Conservation (phyloP, 2,329 filamentous ascomycete species). For the Aspergillus costaricaensis region DNA sequence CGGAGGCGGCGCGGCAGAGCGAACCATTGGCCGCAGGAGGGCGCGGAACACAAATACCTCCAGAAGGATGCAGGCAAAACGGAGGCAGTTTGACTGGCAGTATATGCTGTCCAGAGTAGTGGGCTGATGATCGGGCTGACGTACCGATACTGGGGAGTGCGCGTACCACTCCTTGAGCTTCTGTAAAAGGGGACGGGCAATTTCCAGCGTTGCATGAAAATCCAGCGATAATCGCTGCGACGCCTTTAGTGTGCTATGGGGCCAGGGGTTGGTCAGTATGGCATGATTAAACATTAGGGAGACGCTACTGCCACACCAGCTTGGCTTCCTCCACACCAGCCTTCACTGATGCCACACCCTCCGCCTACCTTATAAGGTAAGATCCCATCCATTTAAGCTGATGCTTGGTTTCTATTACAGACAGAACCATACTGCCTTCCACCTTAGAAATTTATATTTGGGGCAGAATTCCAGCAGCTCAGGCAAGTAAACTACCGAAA, state of each 20-base stretch:
- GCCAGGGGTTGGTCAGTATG: neutral
- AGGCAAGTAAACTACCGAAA: too few relatives aligned
- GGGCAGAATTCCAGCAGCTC: too few relatives aligned
- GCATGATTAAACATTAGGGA: neutral
- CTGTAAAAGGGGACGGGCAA: slow-evolving; percentile 30
- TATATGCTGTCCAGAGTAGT: neutral
- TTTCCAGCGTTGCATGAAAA: slow-evolving; percentile 32
- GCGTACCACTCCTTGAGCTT: slow-evolving; percentile 35
- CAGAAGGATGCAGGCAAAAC: slow-evolving; percentile 40
- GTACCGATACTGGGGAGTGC: neutral
- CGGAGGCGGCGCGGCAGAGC: slow-evolving; percentile 28
- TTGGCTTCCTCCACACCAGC: too few relatives aligned
- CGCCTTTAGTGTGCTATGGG: slow-evolving; percentile 30
- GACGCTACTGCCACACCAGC: too few relatives aligned
- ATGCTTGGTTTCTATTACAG: too few relatives aligned
- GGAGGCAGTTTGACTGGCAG: slow-evolving; percentile 19
- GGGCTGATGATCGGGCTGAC: too few relatives aligned
- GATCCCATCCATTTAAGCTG: neutral
- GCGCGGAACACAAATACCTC: slow-evolving; percentile 40
- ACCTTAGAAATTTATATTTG: too few relatives aligned
- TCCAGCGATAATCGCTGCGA: slow-evolving; percentile 33
- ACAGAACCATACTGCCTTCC: too few relatives aligned
- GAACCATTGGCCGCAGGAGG: slow-evolving; percentile 35
- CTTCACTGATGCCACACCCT: too few relatives aligned
- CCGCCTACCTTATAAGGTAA: too few relatives aligned